Base-by-base conservation (phyloP, 345 rosid genomes). In the Rhizophora mangle region DNA sequence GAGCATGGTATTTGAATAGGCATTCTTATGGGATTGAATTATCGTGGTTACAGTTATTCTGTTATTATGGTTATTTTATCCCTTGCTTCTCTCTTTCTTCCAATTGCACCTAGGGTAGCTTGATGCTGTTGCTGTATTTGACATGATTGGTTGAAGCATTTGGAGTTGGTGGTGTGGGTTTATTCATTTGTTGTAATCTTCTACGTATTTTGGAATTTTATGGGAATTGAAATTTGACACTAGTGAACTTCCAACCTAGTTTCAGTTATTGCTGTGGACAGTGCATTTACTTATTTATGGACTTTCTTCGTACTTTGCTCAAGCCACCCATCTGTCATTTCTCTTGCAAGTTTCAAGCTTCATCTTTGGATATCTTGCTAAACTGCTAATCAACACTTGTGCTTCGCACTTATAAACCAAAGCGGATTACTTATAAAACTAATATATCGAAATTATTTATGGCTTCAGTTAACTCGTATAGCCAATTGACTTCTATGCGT, bases 1-100 rank as follows among this genome's bases (percentile, higher is more conserved):
- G 46, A 13, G 61, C 34, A 71, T 32, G 62, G 37, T 29, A 24
- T 71, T 51, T 2, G 10, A 22, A n/a, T 63, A 13, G 24, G 29
- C 60, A 24, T 56, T 22, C 15, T 13, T 3, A 43, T 43, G 49
- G 22, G 51, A 36, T 36, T 57, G 15, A 62, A 54, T 71, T 73
- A 56, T 81, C 64, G 85, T 74, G 74, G 49, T 84, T 81, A 52
- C 76, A 61, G 82, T 81, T 76, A 77, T 65, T 64, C 55, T 66
- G 82, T 77, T 79, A 77, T 65, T 64, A 37, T 68, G 51, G 60
- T 65, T 22, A 59, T 53, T 59, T 39, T n/a, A 39, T 54, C 56
- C 61, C 5, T 27, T 9, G 30, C 63, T 4, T 36, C 61, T 37
- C 46, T 8, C 31, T 13, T 37, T 21, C 24, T 37, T 71, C 21